These are phyloP conservation scores for Aquilaria yunnanensis DNA, from an alignment of 345 rosid genomes.

Conservation along the genomic window DNA sequence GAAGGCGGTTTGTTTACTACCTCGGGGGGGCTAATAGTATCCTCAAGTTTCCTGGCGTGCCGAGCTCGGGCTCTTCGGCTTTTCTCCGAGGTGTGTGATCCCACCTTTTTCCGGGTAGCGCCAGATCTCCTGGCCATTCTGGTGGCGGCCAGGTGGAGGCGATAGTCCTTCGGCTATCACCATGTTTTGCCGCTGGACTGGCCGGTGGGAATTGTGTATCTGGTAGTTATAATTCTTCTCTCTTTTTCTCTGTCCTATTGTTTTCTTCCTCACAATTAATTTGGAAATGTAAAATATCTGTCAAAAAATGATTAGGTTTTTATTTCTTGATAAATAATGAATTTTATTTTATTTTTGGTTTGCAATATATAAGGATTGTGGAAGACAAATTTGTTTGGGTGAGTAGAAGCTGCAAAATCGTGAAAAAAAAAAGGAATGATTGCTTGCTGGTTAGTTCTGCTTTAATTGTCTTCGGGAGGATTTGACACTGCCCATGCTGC, in stretches of 20 bases:
- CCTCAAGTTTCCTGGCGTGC: too few species aligned
- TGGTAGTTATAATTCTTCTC: constrained; percentile 37
- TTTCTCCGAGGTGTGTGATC: too few species aligned
- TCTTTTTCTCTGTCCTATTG: too few species aligned
- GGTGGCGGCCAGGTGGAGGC: too few species aligned
- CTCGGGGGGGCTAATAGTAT: too few species aligned
- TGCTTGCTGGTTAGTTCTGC: neutral
- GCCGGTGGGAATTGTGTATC: constrained; percentile 98
- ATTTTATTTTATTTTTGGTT: neutral
- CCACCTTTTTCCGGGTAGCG: too few species aligned
- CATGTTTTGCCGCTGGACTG: constrained; percentile 93
- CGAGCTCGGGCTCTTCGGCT: too few species aligned
- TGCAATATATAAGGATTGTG: constrained; percentile 55
- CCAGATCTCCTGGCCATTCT: too few species aligned
- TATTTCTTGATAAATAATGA: neutral
- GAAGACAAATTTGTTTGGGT: constrained; percentile 71
- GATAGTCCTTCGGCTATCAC: too few species aligned
- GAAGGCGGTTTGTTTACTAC: too few species aligned
- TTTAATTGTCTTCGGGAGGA: constrained; percentile 48
- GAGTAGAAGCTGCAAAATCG: constrained; percentile 1
- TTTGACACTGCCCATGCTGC: constrained; percentile 97
- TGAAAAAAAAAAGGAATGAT: too few species aligned
- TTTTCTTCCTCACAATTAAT: neutral
- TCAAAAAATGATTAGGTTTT: neutral
- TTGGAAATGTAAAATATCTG: neutral